A percentile compares a stretch with the other conserved stretches of the same genome.
These are phyloP conservation scores for Fagopyrum esculentum DNA, from an alignment of 148 eudicot species.

Conservation along the genomic window DNA sequence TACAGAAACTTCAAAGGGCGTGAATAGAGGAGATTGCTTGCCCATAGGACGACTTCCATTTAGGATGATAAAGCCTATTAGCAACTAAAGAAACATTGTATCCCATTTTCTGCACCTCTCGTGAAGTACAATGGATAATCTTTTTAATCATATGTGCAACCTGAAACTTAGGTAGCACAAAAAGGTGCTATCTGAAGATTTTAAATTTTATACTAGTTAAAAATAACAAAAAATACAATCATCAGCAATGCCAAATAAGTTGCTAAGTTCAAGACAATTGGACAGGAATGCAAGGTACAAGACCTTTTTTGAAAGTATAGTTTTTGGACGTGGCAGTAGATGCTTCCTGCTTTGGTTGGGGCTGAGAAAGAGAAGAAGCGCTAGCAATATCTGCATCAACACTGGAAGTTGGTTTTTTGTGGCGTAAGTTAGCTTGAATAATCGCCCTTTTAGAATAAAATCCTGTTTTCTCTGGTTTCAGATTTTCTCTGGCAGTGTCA, in stretches of 20 bases:
- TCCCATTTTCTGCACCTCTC: background rate
- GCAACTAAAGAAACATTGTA: background rate
- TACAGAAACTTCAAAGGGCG: background rate
- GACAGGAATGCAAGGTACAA: background rate
- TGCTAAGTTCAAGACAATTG: background rate
- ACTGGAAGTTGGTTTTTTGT: constrained; percentile 72
- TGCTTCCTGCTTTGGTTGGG: constrained; percentile 74
- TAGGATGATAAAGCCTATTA: background rate
- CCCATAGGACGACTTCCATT: background rate
- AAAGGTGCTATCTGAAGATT: background rate
- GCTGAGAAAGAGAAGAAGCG: constrained; percentile 62
- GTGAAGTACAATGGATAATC: background rate
- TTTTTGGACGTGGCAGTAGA: constrained; percentile 83
- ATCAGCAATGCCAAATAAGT: background rate
- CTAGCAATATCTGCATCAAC: constrained; percentile 82
- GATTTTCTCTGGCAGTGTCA: constrained; percentile 50
- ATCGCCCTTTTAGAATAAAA: constrained; percentile 52
- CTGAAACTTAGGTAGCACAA: background rate
- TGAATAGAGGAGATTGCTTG: background rate
- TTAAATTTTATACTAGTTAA: background rate
- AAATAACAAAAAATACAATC: background rate
- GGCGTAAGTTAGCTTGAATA: constrained; percentile 42
- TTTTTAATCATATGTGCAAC: background rate
- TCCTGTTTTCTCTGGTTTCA: constrained; percentile 53
- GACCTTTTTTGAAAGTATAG: constrained; percentile 76